These are phyloP conservation scores for Chlorella variabilis DNA, from an alignment of 163 green algal genomes.

Conservation along the genomic window DNA sequence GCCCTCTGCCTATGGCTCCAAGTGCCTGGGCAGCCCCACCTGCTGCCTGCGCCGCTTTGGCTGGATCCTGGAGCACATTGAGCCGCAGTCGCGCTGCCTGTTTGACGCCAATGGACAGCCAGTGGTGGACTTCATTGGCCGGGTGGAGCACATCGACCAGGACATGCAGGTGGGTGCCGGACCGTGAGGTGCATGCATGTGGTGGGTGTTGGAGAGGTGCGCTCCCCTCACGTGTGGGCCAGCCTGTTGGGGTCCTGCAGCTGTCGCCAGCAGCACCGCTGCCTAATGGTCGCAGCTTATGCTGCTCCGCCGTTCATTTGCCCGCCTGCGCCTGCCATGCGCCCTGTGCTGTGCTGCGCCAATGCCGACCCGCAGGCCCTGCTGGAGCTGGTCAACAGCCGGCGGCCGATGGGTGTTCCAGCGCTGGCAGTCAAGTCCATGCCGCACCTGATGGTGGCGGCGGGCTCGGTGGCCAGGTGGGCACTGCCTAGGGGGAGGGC, in stretches of 20 bases:
- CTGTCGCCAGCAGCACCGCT: no score
- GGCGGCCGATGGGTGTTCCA: not conserved
- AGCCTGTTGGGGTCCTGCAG: no score
- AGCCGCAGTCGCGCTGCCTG: slow-evolving; percentile 27
- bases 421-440: not conserved
- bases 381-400: slow-evolving; percentile 7
- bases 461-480: not conserved
- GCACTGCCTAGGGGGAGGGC: not conserved
- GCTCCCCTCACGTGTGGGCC: no score
- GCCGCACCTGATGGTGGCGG: slow-evolving; percentile 10
- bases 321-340: no score
- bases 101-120: slow-evolving; percentile 20
- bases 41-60: slow-evolving; percentile 32
- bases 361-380: slow-evolving; percentile 1
- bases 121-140: slow-evolving; percentile 20
- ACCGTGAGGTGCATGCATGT: no score
- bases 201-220: no score
- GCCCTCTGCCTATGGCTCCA: slow-evolving; percentile 11
- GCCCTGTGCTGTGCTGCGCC: not conserved
- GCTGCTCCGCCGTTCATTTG: no score
- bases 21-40: slow-evolving; percentile 13
- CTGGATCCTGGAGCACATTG: slow-evolving; percentile 33
- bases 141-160: slow-evolving; percentile 26
- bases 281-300: no score
- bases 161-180: slow-evolving; percentile 22